These are phyloP conservation scores for Rutstroemia sp. DNA, from an alignment of 2,329 filamentous ascomycete genomes.

Conservation along the genomic window DNA sequence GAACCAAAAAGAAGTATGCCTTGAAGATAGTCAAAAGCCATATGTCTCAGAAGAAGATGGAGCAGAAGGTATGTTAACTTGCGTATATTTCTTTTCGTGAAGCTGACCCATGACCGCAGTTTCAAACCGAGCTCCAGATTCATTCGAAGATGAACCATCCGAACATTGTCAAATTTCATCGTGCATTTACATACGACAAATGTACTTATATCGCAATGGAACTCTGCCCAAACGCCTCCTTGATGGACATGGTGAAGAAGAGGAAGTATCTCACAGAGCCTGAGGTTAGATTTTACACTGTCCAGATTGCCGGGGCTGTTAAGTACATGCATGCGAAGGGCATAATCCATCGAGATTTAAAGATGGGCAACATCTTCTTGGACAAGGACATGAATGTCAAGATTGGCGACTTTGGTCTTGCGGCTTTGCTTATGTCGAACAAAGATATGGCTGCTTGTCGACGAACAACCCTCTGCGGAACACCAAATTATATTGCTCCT, in stretches of 20 bases:
- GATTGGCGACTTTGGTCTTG: constrained; percentile 93
- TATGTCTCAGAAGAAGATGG: constrained; percentile 71
- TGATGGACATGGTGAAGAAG: constrained; percentile 97
- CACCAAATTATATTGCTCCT: constrained; percentile 95
- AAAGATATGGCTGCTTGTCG: constrained; percentile 77
- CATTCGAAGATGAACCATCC: constrained; percentile 96
- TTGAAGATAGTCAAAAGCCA: constrained; percentile 79
- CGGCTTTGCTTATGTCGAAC: constrained; percentile 83
- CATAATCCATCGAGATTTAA: constrained; percentile 93
- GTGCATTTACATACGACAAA: constrained; percentile 82
- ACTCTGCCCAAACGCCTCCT: constrained; percentile 87
- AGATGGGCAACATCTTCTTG: constrained; percentile 96
- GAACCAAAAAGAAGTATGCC: constrained; percentile 61
- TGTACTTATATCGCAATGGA: constrained; percentile 93
- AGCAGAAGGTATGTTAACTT: constrained; percentile 59
- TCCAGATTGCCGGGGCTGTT: constrained; percentile 93
- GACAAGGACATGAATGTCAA: constrained; percentile 96
- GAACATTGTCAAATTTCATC: constrained; percentile 92
- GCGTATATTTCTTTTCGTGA: neutral
- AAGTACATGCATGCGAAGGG: constrained; percentile 96
- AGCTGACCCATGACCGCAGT: constrained; percentile 35
- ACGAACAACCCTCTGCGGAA: constrained; percentile 90
- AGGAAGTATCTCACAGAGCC: constrained; percentile 86
- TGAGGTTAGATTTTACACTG: constrained; percentile 86
- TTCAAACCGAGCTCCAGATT: constrained; percentile 84